Conservation (phyloP, 345 rosid genomes). For the Trapa bicornis region DNA sequence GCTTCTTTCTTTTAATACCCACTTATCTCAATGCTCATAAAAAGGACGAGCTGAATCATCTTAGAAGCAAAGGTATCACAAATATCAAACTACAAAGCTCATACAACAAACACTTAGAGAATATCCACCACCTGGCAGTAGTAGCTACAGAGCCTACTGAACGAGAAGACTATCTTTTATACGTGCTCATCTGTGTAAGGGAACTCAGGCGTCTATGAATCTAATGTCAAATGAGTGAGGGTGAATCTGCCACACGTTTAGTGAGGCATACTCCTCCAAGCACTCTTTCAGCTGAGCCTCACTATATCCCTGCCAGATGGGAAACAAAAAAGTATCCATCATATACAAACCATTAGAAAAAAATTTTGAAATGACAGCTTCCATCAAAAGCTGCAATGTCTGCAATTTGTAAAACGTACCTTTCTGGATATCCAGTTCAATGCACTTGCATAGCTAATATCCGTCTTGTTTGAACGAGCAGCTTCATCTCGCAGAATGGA, state of each 20-base stretch:
- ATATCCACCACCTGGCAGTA: no score
- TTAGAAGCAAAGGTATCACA: no score
- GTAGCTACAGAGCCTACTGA: no score
- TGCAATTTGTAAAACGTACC: conserved; percentile 21
- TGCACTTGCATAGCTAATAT: conserved; percentile 76
- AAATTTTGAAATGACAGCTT: not conserved
- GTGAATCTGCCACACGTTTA: conserved; percentile 96
- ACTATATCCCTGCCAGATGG: conserved; percentile 72
- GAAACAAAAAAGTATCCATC: not conserved
- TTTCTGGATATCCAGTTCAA: conserved; percentile 97
- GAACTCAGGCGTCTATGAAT: conserved; percentile 52
- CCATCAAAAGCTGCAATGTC: not conserved
- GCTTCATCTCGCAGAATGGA: conserved; percentile 95
- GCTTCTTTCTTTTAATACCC: no score
- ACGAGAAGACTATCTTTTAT: not conserved
- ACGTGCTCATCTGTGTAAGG: not conserved
- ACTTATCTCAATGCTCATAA: no score
- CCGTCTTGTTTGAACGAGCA: conserved; percentile 67
- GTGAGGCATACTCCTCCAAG: conserved; percentile 87
- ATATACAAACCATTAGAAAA: not conserved
- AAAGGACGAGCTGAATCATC: no score
- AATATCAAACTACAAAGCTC: no score
- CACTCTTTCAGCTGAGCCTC: conserved; percentile 98
- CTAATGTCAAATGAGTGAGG: conserved; percentile 85
- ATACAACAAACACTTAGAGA: no score